These are phyloP conservation scores for Gossypium gossypioides DNA, from an alignment of 441 rosid genomes.

Conservation along the genomic window DNA sequence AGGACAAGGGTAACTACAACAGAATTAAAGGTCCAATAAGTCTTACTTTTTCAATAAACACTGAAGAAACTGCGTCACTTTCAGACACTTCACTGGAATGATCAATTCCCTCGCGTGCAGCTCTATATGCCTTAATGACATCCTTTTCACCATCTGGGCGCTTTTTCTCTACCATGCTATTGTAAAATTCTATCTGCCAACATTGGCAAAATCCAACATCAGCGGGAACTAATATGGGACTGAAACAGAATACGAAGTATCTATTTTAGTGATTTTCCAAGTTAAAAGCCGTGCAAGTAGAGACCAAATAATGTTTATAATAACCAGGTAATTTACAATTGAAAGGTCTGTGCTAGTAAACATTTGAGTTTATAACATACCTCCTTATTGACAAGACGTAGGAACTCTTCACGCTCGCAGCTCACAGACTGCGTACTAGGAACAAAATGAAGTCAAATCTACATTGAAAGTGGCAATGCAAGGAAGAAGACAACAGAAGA, in stretches of 20 bases:
- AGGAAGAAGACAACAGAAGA: not conserved
- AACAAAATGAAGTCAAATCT: constrained; percentile 11
- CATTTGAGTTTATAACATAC: constrained; percentile 25
- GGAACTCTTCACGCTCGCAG: constrained; percentile 82
- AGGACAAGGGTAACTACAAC: not conserved
- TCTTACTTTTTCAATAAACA: constrained; percentile 49
- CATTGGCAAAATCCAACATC: not conserved
- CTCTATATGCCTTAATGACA: constrained; percentile 65
- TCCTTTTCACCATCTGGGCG: constrained; percentile 61
- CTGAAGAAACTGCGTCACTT: constrained; percentile 48
- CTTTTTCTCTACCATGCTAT: constrained; percentile 76
- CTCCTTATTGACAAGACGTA: constrained; percentile 80
- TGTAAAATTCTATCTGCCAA: constrained; percentile 61
- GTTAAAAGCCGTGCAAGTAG: not conserved
- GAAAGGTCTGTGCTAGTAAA: not conserved
- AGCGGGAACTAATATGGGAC: not conserved
- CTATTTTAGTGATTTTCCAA: not conserved
- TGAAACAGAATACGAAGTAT: not conserved
- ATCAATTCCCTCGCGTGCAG: constrained; percentile 66
- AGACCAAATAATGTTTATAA: not conserved
- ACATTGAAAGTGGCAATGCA: constrained; percentile 1
- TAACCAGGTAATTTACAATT: not conserved
- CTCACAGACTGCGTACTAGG: constrained; percentile 69
- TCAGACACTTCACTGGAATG: constrained; percentile 39
- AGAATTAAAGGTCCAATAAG: not conserved